These are phyloP conservation scores for Mentha longifolia DNA, from an alignment of 257 asterid genomes.

Conservation along the genomic window DNA sequence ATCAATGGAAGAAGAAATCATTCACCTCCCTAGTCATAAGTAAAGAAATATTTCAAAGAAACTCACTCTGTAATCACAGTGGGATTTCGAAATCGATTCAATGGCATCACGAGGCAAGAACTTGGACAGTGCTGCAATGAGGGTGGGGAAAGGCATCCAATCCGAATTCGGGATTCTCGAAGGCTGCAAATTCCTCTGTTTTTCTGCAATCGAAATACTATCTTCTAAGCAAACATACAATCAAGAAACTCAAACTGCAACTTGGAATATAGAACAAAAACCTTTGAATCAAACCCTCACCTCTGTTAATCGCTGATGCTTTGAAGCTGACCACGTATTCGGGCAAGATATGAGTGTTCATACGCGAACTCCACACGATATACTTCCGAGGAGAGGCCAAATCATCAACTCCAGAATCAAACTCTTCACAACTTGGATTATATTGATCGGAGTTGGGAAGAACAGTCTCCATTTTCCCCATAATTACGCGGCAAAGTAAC, in stretches of 20 bases:
- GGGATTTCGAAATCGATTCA: conserved; percentile 41
- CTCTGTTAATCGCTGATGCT: conserved; percentile 35
- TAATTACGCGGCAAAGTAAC: conserved; percentile 62
- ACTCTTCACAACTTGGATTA: conserved; percentile 56
- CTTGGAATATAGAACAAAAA: neutral
- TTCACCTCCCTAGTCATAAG: neutral
- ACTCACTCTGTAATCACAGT: conserved; percentile 49
- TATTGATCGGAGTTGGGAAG: conserved; percentile 41
- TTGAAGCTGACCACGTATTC: conserved; percentile 58
- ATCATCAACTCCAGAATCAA: conserved; percentile 63
- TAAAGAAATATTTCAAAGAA: neutral
- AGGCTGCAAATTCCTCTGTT: conserved; percentile 28
- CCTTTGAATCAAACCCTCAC: conserved; percentile 32
- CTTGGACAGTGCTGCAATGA: conserved; percentile 46
- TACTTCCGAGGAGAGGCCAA: conserved; percentile 51
- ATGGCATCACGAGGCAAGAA: conserved; percentile 49
- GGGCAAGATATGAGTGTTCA: conserved; percentile 68
- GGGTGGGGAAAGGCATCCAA: conserved; percentile 53
- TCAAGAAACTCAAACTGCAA: neutral
- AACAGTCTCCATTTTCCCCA: conserved; percentile 56
- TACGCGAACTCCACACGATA: conserved; percentile 57
- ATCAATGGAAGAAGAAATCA: neutral
- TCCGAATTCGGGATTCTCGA: conserved; percentile 45
- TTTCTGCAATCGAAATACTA: conserved; percentile 31
- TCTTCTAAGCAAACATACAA: neutral